Base-by-base conservation (phyloP, 2,329 filamentous ascomycete species). In the Escovopsis weberi region DNA sequence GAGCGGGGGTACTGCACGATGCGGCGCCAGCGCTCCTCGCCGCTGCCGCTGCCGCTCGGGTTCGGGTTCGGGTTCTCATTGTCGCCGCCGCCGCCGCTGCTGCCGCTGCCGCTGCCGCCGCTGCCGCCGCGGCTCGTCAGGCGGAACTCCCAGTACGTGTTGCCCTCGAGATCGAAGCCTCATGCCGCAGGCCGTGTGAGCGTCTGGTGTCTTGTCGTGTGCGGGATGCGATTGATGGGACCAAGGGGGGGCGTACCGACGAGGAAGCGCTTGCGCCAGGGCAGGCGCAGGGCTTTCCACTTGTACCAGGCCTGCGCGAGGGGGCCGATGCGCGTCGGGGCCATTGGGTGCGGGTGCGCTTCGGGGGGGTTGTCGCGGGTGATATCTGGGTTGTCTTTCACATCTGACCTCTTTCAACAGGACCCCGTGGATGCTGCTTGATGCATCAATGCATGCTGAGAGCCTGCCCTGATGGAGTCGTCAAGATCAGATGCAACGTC, bases 61-160 rank as follows among this genome's bases (percentile, higher is more conserved):
- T 2, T 15, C 15, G 15, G 15, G 15, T 15, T 15, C 15, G 15
- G 15, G 15, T 15, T 15, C 15, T 15, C 15, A 15, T 15, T 15
- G 15, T 15, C 15, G 15, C 15, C 15, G 15, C 15, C 15, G 15
- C 15, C 15, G 15, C 15, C 15, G 15, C 15, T 2, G 15, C 15
- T 2, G 15, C 15, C 15, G 15, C 15, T n/a, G 15, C 15, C 15
- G 15, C 15, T 2, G 15, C 15, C 15, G 15, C 15, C 15, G 15
- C 15, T 2, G 15, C 15, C 15, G 15, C 15, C 15, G 15, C 15
- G 15, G 43, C 67, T 65, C 6, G 60, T 52, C 49, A 78, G 70
- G 45, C 68, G 68, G 60, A 82, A 80, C 53, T 80, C 75, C 77
- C 78, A 82, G 64, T 73, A 82, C 4, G 78, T 80, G 61, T 82